Evolutionary conservation across 2,329 filamentous ascomycete species (phyloP).

Genomic region (Fusarium cicatricum): DNA sequence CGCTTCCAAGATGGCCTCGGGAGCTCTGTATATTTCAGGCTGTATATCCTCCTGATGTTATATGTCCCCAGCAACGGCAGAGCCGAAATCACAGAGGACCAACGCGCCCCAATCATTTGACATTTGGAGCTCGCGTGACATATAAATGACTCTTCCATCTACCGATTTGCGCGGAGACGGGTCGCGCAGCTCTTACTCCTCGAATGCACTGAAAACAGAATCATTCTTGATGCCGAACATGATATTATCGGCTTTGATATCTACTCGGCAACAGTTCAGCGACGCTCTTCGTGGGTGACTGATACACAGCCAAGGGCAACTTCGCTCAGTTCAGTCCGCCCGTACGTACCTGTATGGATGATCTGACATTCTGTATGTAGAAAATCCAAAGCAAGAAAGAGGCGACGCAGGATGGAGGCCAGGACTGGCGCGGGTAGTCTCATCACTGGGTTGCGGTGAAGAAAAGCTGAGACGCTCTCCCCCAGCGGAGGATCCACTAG

Average conservation of each 20-base stretch:
- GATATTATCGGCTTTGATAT: conserved; percentile 58
- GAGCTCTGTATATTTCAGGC: conserved; percentile 52
- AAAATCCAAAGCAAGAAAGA: conserved; percentile 56
- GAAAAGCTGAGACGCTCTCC: conserved; percentile 51
- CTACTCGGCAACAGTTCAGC: conserved; percentile 48
- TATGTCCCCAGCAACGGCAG: conserved; percentile 48
- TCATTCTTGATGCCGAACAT: conserved; percentile 53
- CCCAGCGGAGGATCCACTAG: conserved; percentile 53
- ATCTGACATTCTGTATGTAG: conserved; percentile 56
- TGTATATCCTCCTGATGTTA: conserved; percentile 49
- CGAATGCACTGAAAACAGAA: conserved; percentile 49
- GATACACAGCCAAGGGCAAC: background rate
- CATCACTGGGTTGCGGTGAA: conserved; percentile 50
- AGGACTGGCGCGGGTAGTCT: conserved; percentile 48
- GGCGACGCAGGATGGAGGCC: conserved; percentile 46
- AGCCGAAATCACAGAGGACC: conserved; percentile 60
- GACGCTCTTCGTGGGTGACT: conserved; percentile 17
- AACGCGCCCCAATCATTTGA: conserved; percentile 45
- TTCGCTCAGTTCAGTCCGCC: background rate
- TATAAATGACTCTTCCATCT: conserved; percentile 52
- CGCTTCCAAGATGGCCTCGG: conserved; percentile 56
- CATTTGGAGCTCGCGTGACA: conserved; percentile 50
- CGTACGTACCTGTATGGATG: conserved; percentile 53
- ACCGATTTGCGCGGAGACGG: conserved; percentile 54
- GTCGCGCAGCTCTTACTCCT: conserved; percentile 49